phyloP scores from a whole-genome alignment of 768 basidiomycete genomes.

The Rhizopogon vesiculosus region DNA sequence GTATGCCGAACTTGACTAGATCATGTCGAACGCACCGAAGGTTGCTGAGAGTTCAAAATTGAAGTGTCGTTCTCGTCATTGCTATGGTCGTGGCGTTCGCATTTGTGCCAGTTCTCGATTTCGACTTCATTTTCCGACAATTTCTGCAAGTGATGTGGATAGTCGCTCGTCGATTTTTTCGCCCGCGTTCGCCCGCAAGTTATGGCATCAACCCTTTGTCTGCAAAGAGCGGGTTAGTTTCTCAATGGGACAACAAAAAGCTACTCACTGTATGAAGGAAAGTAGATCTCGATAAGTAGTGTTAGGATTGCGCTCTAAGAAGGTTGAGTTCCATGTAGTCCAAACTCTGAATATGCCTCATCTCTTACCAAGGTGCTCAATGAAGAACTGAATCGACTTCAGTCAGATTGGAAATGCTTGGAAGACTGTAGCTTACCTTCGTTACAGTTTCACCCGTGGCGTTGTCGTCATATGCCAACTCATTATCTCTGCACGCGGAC shows the following conservation, averaged over 20 bases:
- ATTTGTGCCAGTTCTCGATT: not conserved
- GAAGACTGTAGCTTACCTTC: constrained; percentile 6
- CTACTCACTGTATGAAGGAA: not conserved
- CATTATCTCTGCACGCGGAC: constrained; percentile 23
- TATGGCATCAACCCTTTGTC: not conserved
- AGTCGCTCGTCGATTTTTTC: too few species aligned
- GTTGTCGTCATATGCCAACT: constrained; percentile 19
- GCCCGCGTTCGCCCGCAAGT: not conserved
- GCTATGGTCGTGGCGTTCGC: not conserved
- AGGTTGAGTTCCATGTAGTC: not conserved
- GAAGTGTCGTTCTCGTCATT: not conserved
- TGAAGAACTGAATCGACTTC: not conserved
- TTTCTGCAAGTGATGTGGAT: not conserved
- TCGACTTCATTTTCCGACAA: not conserved
- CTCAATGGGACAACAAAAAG: not conserved
- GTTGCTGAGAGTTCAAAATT: not conserved
- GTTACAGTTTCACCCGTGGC: constrained; percentile 16
- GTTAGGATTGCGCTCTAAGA: not conserved
- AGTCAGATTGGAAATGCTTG: not conserved
- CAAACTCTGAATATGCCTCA: not conserved
- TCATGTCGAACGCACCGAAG: not conserved
- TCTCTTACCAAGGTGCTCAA: not conserved
- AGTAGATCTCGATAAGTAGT: not conserved
- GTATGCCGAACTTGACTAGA: not conserved
- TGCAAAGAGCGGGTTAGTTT: not conserved